These are phyloP conservation scores for Saturnispora dispora DNA, from an alignment of 805 yeast genomes.

Conservation along the genomic window DNA sequence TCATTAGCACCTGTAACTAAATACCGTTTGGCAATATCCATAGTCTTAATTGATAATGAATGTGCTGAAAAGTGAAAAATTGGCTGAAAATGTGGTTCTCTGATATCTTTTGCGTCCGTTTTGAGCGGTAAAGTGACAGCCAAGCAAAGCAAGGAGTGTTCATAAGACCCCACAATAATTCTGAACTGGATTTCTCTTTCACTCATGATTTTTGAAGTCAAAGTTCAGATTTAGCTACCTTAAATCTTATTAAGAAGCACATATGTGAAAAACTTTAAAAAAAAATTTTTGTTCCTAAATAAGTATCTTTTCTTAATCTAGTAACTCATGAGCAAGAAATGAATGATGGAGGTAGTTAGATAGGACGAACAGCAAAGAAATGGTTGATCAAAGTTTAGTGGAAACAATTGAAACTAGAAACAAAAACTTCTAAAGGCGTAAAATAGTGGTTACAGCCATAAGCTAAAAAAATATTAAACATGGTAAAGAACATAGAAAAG, in stretches of 20 bases:
- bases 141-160: conserved; percentile 81
- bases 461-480: too few species aligned
- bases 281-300: neutral
- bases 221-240: neutral
- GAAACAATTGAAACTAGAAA: too few species aligned
- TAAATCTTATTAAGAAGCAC: neutral
- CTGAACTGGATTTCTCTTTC: conserved; percentile 43
- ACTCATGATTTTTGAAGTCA: conserved; percentile 1
- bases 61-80: conserved; percentile 96
- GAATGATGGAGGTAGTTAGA: neutral
- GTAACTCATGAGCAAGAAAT: neutral
- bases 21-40: conserved; percentile 76
- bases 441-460: too few species aligned
- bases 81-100: conserved; percentile 71
- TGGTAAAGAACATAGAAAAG: too few species aligned
- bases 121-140: conserved; percentile 50
- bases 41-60: conserved; percentile 73
- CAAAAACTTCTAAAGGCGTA: too few species aligned
- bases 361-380: too few species aligned
- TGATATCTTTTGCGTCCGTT: conserved; percentile 17
- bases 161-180: conserved; percentile 90
- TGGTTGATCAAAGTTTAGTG: too few species aligned
- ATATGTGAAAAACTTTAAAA: neutral
- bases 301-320: neutral
- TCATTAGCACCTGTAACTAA: conserved; percentile 92